These are phyloP conservation scores for Pseudonitzschia multiseries DNA, from an alignment of 108 stramenopile genomes.

Conservation along the genomic window DNA sequence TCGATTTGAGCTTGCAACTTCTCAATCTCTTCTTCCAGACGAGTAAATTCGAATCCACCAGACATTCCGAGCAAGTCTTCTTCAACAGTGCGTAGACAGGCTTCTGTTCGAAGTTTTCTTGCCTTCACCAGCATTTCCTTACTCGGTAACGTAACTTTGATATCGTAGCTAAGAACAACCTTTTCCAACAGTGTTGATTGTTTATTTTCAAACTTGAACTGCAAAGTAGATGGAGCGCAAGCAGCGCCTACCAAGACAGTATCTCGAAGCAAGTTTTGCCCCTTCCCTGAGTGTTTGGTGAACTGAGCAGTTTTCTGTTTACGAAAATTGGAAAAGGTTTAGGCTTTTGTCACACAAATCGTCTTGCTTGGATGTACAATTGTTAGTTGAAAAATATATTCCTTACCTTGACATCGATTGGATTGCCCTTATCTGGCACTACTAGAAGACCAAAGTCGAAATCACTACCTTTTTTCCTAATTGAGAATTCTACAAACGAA, in stretches of 20 bases:
- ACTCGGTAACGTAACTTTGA: constrained; percentile 17
- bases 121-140: background rate
- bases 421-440: constrained; percentile 8
- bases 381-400: background rate
- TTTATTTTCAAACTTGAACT: constrained; percentile 17
- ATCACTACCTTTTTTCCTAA: constrained; percentile 14
- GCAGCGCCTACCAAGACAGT: constrained; percentile 12
- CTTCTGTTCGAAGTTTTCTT: constrained; percentile 9
- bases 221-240: constrained; percentile 6
- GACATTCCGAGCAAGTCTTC: background rate
- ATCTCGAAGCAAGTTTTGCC: background rate
- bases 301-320: constrained; percentile 8
- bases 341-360: background rate
- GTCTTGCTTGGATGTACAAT: background rate
- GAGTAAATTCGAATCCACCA: background rate
- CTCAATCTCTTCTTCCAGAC: background rate
- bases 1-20: background rate
- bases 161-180: constrained; percentile 9
- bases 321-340: background rate
- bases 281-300: background rate
- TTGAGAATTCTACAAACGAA: constrained; percentile 19
- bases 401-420: constrained; percentile 11
- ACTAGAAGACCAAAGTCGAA: constrained; percentile 3
- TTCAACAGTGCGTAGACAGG: constrained; percentile 10
- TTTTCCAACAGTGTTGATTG: constrained; percentile 10